Percentiles rank a stretch among this genome's conserved stretches.
These are phyloP conservation scores for Globisporangium paddicum DNA, from an alignment of 352 stramenopile genomes.

Conservation along the genomic window DNA sequence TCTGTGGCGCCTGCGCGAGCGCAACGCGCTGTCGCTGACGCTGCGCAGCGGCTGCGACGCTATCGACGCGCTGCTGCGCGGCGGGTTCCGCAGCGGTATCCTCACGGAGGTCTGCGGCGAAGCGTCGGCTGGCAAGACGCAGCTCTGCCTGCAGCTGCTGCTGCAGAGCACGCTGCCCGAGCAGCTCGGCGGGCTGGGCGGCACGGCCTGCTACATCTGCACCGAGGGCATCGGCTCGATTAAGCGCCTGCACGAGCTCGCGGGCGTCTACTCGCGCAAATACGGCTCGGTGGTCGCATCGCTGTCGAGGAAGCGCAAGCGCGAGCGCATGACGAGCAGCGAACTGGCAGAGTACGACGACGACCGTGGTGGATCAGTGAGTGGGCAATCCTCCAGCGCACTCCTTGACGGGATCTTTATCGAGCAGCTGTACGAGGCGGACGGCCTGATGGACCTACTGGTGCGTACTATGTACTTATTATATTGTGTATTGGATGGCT, in stretches of 20 bases:
- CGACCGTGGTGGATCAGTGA: background rate
- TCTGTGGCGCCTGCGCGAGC: conserved; percentile 27
- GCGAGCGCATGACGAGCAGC: background rate
- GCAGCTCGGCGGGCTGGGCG: conserved; percentile 44
- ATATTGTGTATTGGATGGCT: background rate
- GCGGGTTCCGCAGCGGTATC: conserved; percentile 63
- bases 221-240: conserved; percentile 70
- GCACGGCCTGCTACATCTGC: conserved; percentile 75
- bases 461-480: conserved; percentile 16
- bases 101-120: conserved; percentile 75
- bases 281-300: conserved; percentile 39
- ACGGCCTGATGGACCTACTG: conserved; percentile 60
- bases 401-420: conserved; percentile 80
- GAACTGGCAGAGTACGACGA: background rate
- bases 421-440: conserved; percentile 67
- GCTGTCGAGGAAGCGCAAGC: conserved; percentile 42
- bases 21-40: conserved; percentile 20
- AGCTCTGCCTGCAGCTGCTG: conserved; percentile 72
- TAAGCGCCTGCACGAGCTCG: conserved; percentile 68
- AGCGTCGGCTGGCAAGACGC: conserved; percentile 74
- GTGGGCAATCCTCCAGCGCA: conserved; percentile 14
- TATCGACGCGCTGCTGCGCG: conserved; percentile 50
- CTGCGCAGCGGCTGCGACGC: conserved; percentile 51
- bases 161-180: conserved; percentile 55
- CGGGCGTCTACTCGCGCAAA: conserved; percentile 35